phyloP scores from a whole-genome alignment of 352 stramenopile genomes.

The Thraustochytrium striatum region DNA sequence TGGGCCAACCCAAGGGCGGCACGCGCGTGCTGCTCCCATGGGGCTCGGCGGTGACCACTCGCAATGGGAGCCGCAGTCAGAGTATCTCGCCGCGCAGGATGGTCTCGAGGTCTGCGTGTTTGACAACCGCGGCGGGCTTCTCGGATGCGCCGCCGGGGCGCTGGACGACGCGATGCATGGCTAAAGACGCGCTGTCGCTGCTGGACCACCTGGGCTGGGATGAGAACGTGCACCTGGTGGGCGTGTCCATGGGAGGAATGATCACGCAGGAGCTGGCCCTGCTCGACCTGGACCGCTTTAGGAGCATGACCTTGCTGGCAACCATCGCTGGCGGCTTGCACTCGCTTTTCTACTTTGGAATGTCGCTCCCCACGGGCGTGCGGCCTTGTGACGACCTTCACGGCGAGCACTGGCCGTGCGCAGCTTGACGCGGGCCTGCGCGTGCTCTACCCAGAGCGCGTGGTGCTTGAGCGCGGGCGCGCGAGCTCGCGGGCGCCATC shows the following conservation, averaged over 20 bases:
- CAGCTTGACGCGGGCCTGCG: background rate
- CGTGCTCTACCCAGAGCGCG: background rate
- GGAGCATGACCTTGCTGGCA: slow-evolving; percentile 14
- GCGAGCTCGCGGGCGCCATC: no score
- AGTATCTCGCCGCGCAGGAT: background rate
- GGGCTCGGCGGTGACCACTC: background rate
- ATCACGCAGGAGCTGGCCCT: slow-evolving; percentile 29
- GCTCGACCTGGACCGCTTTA: slow-evolving; percentile 5
- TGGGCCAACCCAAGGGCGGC: background rate
- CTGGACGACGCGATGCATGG: slow-evolving; percentile 23
- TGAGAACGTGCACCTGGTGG: slow-evolving; percentile 17
- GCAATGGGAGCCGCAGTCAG: slow-evolving; percentile 3
- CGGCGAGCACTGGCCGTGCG: background rate
- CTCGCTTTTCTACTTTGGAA: slow-evolving; percentile 15
- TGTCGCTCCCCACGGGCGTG: background rate
- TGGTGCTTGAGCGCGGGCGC: no score
- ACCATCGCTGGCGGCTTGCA: slow-evolving; percentile 22
- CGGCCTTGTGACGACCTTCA: background rate
- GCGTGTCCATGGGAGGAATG: slow-evolving; percentile 27
- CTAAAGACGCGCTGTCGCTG: background rate
- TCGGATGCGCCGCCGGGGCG: background rate
- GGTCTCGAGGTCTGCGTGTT: background rate
- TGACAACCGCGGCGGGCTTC: slow-evolving; percentile 7
- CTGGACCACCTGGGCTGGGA: slow-evolving; percentile 8
- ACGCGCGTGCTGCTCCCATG: slow-evolving; percentile 14